Conservation (phyloP, 164 flowering plant genomes). For the Stephania cephalantha region DNA sequence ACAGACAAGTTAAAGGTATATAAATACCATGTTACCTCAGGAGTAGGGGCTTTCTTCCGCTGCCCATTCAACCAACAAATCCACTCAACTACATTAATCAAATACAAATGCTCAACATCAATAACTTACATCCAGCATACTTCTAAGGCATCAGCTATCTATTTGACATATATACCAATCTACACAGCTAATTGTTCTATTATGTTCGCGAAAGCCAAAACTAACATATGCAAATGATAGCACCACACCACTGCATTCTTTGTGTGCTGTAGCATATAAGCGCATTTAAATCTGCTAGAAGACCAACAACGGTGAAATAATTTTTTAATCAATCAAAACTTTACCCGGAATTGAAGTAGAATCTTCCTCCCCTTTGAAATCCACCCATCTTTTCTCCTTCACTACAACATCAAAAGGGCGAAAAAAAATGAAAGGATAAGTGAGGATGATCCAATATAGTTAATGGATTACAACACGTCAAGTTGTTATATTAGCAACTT, state of each 20-base stretch:
- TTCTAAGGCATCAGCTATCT: not conserved
- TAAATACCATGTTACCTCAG: slow-evolving; percentile 45
- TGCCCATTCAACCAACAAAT: slow-evolving; percentile 98
- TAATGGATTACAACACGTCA: no score
- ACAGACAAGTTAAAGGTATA: not conserved
- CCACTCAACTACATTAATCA: slow-evolving; percentile 77
- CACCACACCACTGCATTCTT: not conserved
- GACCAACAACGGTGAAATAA: not conserved
- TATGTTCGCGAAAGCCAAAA: not conserved
- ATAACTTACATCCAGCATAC: not conserved
- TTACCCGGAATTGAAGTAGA: slow-evolving; percentile 84
- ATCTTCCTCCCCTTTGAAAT: slow-evolving; percentile 82
- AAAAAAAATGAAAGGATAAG: not conserved
- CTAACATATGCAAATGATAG: not conserved
- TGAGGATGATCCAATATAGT: not conserved
- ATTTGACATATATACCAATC: not conserved
- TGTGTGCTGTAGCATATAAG: not conserved
- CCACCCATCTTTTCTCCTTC: slow-evolving; percentile 90
- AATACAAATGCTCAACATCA: slow-evolving; percentile 1
- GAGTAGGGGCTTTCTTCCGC: slow-evolving; percentile 81
- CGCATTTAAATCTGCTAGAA: not conserved
- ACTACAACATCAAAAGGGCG: slow-evolving; percentile 32
- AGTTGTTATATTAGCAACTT: no score
- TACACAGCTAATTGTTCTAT: not conserved
- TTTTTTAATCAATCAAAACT: slow-evolving; percentile 1